Conservation (phyloP, 805 yeast genomes). For the Myxozyma neotropica region DNA sequence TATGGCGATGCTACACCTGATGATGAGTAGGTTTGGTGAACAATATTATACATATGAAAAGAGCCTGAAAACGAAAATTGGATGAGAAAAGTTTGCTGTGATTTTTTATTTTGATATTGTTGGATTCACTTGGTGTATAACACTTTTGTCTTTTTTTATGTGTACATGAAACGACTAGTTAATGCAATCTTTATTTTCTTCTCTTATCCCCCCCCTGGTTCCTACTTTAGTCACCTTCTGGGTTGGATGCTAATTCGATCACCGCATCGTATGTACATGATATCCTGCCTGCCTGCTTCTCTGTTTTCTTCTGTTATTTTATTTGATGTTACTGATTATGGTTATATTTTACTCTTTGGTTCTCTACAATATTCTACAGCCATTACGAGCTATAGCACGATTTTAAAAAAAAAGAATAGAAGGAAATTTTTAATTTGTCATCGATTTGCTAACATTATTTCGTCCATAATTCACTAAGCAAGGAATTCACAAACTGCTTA, state of each 20-base stretch:
- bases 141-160: neutral
- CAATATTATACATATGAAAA: neutral
- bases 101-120: no score
- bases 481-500: slow-evolving; percentile 10
- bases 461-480: neutral
- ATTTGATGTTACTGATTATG: no score
- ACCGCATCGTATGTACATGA: no score
- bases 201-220: no score
- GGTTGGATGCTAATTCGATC: no score
- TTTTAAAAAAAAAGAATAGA: neutral
- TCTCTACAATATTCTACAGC: neutral
- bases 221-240: neutral
- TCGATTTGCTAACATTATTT: neutral
- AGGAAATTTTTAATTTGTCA: neutral
- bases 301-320: neutral
- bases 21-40: slow-evolving; percentile 19
- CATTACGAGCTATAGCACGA: no score
- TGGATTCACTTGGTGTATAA: no score
- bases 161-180: neutral
- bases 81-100: neutral
- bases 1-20: slow-evolving; percentile 49
- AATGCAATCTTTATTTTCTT: no score
- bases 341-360: no score
- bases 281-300: no score
- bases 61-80: no score